Conservation (phyloP, 176 grass and related monocot genomes). For the Aegilops tauschii region DNA sequence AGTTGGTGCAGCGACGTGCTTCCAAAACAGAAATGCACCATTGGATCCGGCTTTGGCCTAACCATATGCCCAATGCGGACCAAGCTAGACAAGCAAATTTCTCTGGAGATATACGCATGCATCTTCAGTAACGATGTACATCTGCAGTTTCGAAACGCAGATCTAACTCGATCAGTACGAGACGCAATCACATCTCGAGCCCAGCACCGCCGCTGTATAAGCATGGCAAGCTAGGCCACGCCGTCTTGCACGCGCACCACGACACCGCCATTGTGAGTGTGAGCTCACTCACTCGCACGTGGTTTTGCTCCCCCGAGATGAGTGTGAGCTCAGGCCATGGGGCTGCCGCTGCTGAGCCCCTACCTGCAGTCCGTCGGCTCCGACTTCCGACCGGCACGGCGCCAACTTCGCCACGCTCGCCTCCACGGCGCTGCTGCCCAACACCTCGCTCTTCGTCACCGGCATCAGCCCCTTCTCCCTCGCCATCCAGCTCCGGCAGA, state of each 20-base stretch:
- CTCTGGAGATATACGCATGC: too few species aligned
- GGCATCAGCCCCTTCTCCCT: constrained; percentile 78
- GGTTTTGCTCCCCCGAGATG: background rate
- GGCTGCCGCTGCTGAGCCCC: constrained; percentile 69
- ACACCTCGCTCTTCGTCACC: constrained; percentile 70
- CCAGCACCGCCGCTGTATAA: too few species aligned
- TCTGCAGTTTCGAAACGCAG: too few species aligned
- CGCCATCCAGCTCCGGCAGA: constrained; percentile 66
- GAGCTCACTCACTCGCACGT: background rate
- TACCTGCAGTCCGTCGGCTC: constrained; percentile 73
- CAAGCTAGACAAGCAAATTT: too few species aligned
- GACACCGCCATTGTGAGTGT: background rate
- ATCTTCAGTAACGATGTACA: too few species aligned
- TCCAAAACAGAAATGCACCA: too few species aligned
- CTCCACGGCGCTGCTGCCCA: constrained; percentile 62
- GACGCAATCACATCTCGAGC: too few species aligned
- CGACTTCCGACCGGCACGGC: constrained; percentile 49
- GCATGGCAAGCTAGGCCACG: too few species aligned
- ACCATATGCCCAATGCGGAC: too few species aligned
- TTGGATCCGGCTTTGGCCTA: too few species aligned
- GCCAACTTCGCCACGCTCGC: constrained; percentile 83
- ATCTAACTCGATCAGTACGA: too few species aligned
- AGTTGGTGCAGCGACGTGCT: too few species aligned
- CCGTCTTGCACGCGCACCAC: background rate
- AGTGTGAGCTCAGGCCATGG: constrained; percentile 52